These are phyloP conservation scores for Fusarium palustre DNA, from an alignment of 2,329 filamentous ascomycete genomes.

Conservation along the genomic window DNA sequence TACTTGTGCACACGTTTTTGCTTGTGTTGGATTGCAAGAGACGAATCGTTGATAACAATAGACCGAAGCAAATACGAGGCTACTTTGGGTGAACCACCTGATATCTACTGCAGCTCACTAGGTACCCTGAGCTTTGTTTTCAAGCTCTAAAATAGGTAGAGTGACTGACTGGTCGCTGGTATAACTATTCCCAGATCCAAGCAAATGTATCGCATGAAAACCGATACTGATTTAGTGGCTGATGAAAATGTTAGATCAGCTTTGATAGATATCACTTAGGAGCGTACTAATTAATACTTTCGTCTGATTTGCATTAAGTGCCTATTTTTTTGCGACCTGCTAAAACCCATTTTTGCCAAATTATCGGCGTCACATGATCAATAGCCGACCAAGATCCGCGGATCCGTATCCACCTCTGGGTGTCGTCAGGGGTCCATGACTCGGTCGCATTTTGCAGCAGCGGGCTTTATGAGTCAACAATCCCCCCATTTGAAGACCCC, in stretches of 20 bases:
- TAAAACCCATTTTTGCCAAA: neutral
- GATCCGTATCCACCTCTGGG: neutral
- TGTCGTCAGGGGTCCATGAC: slow-evolving; percentile 37
- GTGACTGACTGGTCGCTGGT: neutral
- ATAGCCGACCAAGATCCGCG: slow-evolving; percentile 4
- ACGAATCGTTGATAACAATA: neutral
- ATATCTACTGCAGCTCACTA: neutral
- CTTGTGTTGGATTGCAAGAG: no score
- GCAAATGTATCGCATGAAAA: no score
- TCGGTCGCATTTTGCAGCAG: slow-evolving; percentile 29
- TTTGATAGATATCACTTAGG: no score
- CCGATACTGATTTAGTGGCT: no score
- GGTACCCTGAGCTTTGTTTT: neutral
- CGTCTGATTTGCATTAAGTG: no score
- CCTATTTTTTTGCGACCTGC: no score
- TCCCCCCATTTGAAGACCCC: slow-evolving; percentile 36
- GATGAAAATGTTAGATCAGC: no score
- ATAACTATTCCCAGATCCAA: neutral
- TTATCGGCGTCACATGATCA: neutral
- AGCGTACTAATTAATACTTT: no score
- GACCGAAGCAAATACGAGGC: neutral
- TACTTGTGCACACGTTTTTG: slow-evolving; percentile 9
- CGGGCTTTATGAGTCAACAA: slow-evolving; percentile 47
- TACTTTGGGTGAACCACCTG: neutral
- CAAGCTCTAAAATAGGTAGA: neutral